A percentile compares a stretch with the other conserved stretches of the same genome.
These are phyloP conservation scores for Epichloe sylvatica DNA, from an alignment of 2,329 filamentous ascomycete species.

Conservation along the genomic window DNA sequence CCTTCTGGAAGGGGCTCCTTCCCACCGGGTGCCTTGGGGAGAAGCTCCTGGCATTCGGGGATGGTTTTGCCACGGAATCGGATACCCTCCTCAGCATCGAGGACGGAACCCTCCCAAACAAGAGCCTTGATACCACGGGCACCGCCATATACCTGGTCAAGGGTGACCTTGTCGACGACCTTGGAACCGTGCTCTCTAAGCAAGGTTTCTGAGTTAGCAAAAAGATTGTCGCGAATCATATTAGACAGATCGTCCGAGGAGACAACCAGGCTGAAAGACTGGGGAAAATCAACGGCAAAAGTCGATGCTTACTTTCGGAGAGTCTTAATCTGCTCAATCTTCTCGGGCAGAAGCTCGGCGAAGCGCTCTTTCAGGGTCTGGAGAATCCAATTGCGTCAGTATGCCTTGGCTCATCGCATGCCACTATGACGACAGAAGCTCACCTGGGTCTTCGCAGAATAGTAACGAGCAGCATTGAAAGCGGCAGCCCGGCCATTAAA, in stretches of 20 bases:
- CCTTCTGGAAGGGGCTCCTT: slow-evolving; percentile 94
- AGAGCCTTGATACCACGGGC: slow-evolving; percentile 97
- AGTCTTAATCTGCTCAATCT: slow-evolving; percentile 99
- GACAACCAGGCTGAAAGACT: not conserved
- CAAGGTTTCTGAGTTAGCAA: slow-evolving; percentile 8
- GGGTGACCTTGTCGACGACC: slow-evolving; percentile 92
- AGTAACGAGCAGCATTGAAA: slow-evolving; percentile 77
- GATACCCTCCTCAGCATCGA: slow-evolving; percentile 98
- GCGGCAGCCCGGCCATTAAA: slow-evolving; percentile 55
- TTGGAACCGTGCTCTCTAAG: slow-evolving; percentile 82
- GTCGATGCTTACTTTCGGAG: slow-evolving; percentile 64
- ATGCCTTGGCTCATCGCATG: not conserved
- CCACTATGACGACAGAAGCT: slow-evolving; percentile 11
- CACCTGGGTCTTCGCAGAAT: slow-evolving; percentile 88
- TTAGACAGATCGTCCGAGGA: not conserved
- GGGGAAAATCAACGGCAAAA: not conserved
- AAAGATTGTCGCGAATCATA: slow-evolving; percentile 9
- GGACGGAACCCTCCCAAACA: slow-evolving; percentile 97
- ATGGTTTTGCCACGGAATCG: slow-evolving; percentile 99
- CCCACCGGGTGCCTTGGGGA: slow-evolving; percentile 89
- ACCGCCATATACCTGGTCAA: slow-evolving; percentile 98
- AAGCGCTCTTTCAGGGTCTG: slow-evolving; percentile 98
- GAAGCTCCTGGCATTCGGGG: slow-evolving; percentile 92
- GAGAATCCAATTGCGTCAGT: slow-evolving; percentile 2
- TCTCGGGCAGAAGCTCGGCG: slow-evolving; percentile 84